Conservation (phyloP, 495 filamentous ascomycete species). For the Hypoxylon lienhwacheense region DNA sequence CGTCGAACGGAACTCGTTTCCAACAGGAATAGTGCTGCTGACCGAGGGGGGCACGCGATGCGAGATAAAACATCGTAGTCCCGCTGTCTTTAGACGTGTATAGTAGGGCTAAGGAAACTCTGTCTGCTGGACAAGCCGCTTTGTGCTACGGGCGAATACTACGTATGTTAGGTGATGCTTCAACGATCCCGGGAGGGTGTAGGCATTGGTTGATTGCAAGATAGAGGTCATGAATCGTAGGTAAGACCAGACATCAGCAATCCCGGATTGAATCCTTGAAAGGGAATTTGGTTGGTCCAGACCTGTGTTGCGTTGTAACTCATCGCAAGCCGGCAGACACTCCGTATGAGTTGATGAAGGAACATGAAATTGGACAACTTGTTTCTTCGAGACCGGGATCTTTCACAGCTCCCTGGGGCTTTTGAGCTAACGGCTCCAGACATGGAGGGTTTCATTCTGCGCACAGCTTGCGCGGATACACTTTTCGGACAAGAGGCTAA, state of each 20-base stretch:
- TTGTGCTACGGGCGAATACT: constrained; percentile 14
- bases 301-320: constrained; percentile 28
- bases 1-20: constrained; percentile 18
- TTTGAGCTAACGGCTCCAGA: constrained; percentile 30
- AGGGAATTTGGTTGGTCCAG: constrained; percentile 28
- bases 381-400: constrained; percentile 28
- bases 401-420: constrained; percentile 25
- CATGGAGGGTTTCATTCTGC: constrained; percentile 38
- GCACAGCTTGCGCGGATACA: constrained; percentile 21
- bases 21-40: constrained; percentile 31
- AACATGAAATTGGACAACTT: constrained; percentile 30
- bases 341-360: constrained; percentile 30
- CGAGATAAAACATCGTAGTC: constrained; percentile 28
- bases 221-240: constrained; percentile 24
- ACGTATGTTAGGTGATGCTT: constrained; percentile 22
- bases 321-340: constrained; percentile 26
- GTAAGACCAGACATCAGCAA: constrained; percentile 26
- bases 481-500: constrained; percentile 32
- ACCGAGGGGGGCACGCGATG: constrained; percentile 22
- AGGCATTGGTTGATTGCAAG: constrained; percentile 24
- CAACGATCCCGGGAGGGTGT: constrained; percentile 19
- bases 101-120: constrained; percentile 7
- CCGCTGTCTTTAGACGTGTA: constrained; percentile 8
- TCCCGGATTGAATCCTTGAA: constrained; percentile 27
- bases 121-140: constrained; percentile 14